A percentile compares a stretch with the other conserved stretches of the same genome.
phyloP scores from a whole-genome alignment of 139 green algal species.

The Picochlorum sp. region DNA sequence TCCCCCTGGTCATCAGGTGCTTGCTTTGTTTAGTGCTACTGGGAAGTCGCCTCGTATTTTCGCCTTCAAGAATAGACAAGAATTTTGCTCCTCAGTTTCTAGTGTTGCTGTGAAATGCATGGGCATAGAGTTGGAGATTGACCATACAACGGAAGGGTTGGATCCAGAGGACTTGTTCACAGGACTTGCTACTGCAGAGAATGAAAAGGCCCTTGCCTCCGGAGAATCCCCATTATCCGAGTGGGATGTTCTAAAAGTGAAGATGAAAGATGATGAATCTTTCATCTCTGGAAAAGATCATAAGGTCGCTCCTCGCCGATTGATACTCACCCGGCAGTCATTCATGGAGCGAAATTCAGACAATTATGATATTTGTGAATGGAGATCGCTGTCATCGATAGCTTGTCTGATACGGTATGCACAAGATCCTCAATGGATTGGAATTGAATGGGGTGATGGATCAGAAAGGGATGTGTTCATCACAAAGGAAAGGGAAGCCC shows the following conservation, averaged over 20 bases:
- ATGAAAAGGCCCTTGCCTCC: conserved; percentile 9
- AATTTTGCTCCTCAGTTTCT: conserved; percentile 23
- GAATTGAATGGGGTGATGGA: conserved; percentile 65
- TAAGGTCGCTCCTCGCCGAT: conserved; percentile 26
- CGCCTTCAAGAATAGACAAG: conserved; percentile 21
- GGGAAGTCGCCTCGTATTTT: conserved; percentile 40
- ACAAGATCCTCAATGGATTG: conserved; percentile 62
- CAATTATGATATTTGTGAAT: conserved; percentile 46
- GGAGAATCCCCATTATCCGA: conserved; percentile 41
- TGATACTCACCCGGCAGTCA: conserved; percentile 51
- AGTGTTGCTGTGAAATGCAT: conserved; percentile 17
- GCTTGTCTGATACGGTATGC: conserved; percentile 36
- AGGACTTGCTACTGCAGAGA: conserved; percentile 18
- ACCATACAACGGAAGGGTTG: conserved; percentile 3
- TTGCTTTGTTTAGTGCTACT: conserved; percentile 42
- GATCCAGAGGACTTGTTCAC: conserved; percentile 16
- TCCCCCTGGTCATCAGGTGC: conserved; percentile 15
- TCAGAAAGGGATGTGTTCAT: conserved; percentile 44
- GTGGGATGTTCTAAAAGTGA: conserved; percentile 48
- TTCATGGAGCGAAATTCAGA: conserved; percentile 53
- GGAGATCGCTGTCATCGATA: conserved; percentile 30
- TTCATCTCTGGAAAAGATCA: neutral
- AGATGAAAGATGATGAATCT: neutral
- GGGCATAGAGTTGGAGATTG: conserved; percentile 26
- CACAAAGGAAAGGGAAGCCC: conserved; percentile 49